These are phyloP conservation scores for Mikania micrantha DNA, from an alignment of 129 eudicot species.

Conservation along the genomic window DNA sequence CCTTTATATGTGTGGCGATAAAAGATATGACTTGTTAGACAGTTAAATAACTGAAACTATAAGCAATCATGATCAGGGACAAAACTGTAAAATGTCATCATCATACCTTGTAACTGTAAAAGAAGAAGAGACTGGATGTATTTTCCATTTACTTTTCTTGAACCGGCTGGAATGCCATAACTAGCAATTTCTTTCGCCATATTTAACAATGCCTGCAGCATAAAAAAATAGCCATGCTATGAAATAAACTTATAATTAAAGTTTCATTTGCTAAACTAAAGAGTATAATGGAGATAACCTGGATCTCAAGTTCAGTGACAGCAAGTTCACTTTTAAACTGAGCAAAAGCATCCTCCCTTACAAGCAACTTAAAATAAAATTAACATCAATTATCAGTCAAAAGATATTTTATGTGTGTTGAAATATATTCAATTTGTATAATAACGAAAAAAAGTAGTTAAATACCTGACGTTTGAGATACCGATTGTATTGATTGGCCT, in stretches of 20 bases:
- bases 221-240: too few species aligned
- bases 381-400: slow-evolving; percentile 10
- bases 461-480: slow-evolving; percentile 84
- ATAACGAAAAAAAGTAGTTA: background rate
- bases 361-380: slow-evolving; percentile 49
- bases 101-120: slow-evolving; percentile 63
- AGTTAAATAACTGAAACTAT: background rate
- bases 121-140: slow-evolving; percentile 78
- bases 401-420: background rate
- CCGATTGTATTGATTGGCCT: slow-evolving; percentile 88
- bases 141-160: slow-evolving; percentile 77
- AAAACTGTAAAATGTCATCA: background rate
- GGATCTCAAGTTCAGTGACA: slow-evolving; percentile 53
- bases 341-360: slow-evolving; percentile 58
- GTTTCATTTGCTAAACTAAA: background rate
- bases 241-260: slow-evolving; percentile 6
- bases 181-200: slow-evolving; percentile 81
- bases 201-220: slow-evolving; percentile 58
- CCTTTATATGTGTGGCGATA: slow-evolving; percentile 33
- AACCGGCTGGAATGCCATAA: slow-evolving; percentile 64
- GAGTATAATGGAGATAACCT: slow-evolving; percentile 33
- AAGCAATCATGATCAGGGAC: background rate
- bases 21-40: background rate
- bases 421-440: background rate
- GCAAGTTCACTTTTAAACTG: slow-evolving; percentile 82